phyloP scores from a whole-genome alignment of 1,284 basidiomycete genomes.

The Ganoderma leucocontextum region DNA sequence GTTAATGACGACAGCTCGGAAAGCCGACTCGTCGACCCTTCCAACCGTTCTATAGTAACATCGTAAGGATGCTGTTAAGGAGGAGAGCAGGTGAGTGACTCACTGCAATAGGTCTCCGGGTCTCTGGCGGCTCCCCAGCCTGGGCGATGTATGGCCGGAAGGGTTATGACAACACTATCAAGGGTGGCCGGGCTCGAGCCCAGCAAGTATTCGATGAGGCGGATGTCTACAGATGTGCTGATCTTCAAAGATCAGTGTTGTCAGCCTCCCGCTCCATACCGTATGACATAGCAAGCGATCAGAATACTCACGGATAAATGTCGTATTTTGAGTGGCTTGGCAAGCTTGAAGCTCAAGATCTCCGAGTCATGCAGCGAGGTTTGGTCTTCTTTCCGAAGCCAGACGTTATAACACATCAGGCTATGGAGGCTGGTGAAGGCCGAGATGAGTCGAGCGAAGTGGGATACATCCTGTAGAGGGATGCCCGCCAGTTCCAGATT shows the following conservation, averaged over 20 bases:
- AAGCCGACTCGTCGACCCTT: not conserved
- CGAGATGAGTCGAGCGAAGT: not conserved
- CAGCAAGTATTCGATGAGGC: not conserved
- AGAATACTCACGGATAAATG: not conserved
- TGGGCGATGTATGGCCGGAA: too few relatives aligned
- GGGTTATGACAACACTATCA: not conserved
- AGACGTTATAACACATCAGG: not conserved
- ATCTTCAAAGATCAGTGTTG: not conserved
- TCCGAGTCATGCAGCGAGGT: not conserved
- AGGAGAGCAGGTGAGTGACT: not conserved
- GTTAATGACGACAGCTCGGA: not conserved
- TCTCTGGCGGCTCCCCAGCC: too few relatives aligned
- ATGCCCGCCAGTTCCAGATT: not conserved
- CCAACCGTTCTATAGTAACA: not conserved
- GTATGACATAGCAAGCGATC: too few relatives aligned
- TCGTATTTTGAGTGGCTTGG: not conserved
- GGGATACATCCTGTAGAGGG: not conserved
- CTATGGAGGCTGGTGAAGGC: not conserved
- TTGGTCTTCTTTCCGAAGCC: not conserved
- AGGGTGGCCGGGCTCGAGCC: not conserved
- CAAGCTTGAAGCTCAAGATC: not conserved
- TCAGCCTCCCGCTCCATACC: too few relatives aligned
- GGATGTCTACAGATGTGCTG: not conserved
- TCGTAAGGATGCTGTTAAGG: not conserved
- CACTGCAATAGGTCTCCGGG: not conserved